Evolutionary conservation across 2,329 filamentous ascomycete genomes (phyloP), one percentile per base, ranked within the genome.

Genomic region (Waltergamsia citrina): DNA sequence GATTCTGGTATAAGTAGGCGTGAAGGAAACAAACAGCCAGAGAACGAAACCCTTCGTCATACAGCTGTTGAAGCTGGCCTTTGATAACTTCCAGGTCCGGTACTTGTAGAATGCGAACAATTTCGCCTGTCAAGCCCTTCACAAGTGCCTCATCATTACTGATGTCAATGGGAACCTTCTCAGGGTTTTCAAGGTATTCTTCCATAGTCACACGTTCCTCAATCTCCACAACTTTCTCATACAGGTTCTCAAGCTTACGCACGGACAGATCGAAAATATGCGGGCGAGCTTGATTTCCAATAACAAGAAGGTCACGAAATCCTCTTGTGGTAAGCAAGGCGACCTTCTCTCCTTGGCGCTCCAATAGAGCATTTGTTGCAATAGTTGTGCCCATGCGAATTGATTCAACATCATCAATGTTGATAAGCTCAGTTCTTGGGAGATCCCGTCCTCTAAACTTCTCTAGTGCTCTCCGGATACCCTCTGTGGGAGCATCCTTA

Each of bases 221-320:
- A n/a, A 86, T 68, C 53, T 86, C 81, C 3, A 85, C 61, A 0
- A 85, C 81, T 22, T 60, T 69, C 43, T 80, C 73, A 48, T 85
- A 85, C 3, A 86, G 63, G 7, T 81, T 73, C 32, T 81, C 76
- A 1, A 80, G 75, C 35, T 80, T 75, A 33, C 68, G 59, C 29
- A 85, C 82, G 3, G 77, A 76, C 7, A 86, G 61, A 45, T 85
- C 81, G 42, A 86, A 86, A 35, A 86, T 81, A 39, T 79, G 70
- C 2, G 81, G 81, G 15, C 81, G 65, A 2, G 75, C 75, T 56
- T 86, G 82, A 45, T 85, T 84, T 1, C 81, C 81, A 44, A 86
- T 86, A 19, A 71, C 67, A 5, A 85, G 59, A 42, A 78, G 78
- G 47, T 86, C 81, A 41, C 75, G 74, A 60, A 86, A 85, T 0